A percentile compares a stretch with the other conserved stretches of the same genome.
Conservation (phyloP, 352 stramenopile species). For the Pythium phragmiticola region DNA sequence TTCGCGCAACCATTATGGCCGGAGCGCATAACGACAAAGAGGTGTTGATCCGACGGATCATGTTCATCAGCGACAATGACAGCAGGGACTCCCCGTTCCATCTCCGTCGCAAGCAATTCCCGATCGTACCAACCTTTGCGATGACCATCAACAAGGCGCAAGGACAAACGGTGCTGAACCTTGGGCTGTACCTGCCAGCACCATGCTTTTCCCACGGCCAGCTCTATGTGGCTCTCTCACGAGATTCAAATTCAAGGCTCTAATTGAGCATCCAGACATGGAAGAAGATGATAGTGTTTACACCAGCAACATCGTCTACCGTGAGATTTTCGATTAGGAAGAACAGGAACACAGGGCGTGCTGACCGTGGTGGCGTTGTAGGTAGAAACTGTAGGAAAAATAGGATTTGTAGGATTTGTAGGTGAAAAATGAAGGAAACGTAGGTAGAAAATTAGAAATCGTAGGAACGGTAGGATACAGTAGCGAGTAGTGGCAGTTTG, state of each 20-base stretch:
- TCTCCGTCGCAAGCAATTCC: conserved; percentile 18
- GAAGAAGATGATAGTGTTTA: conserved; percentile 16
- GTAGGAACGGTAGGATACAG: no score
- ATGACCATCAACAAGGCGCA: conserved; percentile 32
- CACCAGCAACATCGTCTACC: conserved; percentile 28
- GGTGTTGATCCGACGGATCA: conserved; percentile 7
- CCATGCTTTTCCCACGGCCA: conserved; percentile 27
- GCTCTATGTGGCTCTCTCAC: conserved; percentile 27
- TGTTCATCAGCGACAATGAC: conserved; percentile 3
- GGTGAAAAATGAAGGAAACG: no score
- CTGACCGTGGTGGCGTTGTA: no score
- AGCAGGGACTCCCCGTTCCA: conserved; percentile 12
- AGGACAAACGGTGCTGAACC: conserved; percentile 19
- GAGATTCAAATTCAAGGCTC: conserved; percentile 16
- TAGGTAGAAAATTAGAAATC: no score
- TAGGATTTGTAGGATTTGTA: no score
- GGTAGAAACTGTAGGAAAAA: no score
- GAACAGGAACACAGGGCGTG: no score
- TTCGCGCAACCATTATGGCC: conserved; percentile 34
- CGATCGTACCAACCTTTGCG: conserved; percentile 14
- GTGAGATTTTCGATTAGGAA: neutral
- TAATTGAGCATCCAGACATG: neutral
- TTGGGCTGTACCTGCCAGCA: conserved; percentile 18
- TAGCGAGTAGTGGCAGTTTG: no score
- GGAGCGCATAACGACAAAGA: no score